A percentile compares a stretch with the other conserved stretches of the same genome.
These are phyloP conservation scores for Tetrahymena elliotti DNA, from an alignment of 73 alveolate species.

Conservation along the genomic window DNA sequence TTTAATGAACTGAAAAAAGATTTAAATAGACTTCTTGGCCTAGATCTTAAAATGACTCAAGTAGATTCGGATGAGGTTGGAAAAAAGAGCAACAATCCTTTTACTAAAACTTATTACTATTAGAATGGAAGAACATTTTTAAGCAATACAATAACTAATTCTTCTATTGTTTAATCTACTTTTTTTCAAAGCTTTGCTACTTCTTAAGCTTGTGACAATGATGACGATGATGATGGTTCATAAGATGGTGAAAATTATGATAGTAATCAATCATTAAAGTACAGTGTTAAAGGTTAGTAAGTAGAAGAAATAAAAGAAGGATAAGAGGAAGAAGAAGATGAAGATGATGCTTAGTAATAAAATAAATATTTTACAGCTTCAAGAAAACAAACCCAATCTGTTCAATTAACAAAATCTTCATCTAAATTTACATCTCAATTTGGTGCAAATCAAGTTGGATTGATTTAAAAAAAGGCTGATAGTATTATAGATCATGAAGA, in stretches of 20 bases:
- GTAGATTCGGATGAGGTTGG: background rate
- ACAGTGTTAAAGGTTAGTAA: background rate
- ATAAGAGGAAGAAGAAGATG: background rate
- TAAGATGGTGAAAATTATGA: background rate
- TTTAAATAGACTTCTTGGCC: background rate
- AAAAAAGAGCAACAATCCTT: background rate
- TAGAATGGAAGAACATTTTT: background rate
- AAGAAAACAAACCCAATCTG: background rate
- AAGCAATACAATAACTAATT: background rate
- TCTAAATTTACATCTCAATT: background rate
- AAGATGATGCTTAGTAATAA: background rate
- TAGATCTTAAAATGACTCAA: background rate
- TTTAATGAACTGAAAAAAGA: background rate
- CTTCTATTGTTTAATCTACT: background rate
- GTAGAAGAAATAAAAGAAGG: background rate
- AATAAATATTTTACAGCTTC: background rate
- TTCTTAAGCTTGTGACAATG: background rate
- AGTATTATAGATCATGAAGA: background rate
- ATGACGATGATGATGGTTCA: background rate
- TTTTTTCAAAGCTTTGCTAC: background rate
- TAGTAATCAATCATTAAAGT: background rate
- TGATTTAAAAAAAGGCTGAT: background rate
- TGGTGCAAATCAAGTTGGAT: background rate
- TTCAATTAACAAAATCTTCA: background rate
- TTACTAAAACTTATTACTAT: background rate